phyloP scores from a whole-genome alignment of 2,329 filamentous ascomycete genomes.

The Akanthomyces lecanii region DNA sequence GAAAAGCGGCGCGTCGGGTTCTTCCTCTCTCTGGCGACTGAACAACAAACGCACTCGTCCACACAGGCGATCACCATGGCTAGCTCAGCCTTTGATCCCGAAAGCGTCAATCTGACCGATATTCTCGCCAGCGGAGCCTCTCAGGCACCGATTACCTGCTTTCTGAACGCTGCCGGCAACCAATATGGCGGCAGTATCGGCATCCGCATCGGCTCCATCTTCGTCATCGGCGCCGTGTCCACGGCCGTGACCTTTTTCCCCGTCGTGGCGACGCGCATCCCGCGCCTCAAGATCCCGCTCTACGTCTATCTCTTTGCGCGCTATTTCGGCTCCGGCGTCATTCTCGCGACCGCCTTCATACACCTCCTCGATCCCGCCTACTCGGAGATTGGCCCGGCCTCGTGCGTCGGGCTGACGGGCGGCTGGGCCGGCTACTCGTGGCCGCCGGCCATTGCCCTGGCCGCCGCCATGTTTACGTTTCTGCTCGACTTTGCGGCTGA shows the following conservation, averaged over 20 bases:
- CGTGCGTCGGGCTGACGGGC: slow-evolving; percentile 44
- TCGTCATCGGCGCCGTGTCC: slow-evolving; percentile 67
- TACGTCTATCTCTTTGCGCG: slow-evolving; percentile 68
- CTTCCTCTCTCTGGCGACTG: not conserved
- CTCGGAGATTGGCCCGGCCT: slow-evolving; percentile 28
- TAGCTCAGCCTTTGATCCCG: not conserved
- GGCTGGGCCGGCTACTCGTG: slow-evolving; percentile 49
- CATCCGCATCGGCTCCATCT: slow-evolving; percentile 66
- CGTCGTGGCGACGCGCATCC: slow-evolving; percentile 49
- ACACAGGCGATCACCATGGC: not conserved
- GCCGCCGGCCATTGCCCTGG: slow-evolving; percentile 48
- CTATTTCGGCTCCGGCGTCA: slow-evolving; percentile 74
- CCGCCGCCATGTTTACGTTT: slow-evolving; percentile 46
- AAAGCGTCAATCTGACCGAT: not conserved
- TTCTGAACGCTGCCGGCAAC: slow-evolving; percentile 30
- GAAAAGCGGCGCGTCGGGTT: not conserved
- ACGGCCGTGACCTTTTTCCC: slow-evolving; percentile 61
- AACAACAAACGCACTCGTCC: not conserved
- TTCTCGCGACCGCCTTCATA: slow-evolving; percentile 73
- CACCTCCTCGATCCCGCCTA: slow-evolving; percentile 44
- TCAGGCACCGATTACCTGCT: not conserved
- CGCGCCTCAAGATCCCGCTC: slow-evolving; percentile 51
- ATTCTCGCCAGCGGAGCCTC: not conserved
- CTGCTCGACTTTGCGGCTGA: slow-evolving; percentile 47
- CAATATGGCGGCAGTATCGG: slow-evolving; percentile 58